A percentile compares a stretch with the other conserved stretches of the same genome.
phyloP scores from a whole-genome alignment of 2,329 filamentous ascomycete genomes.

The Pseudogymnoascus sp. region DNA sequence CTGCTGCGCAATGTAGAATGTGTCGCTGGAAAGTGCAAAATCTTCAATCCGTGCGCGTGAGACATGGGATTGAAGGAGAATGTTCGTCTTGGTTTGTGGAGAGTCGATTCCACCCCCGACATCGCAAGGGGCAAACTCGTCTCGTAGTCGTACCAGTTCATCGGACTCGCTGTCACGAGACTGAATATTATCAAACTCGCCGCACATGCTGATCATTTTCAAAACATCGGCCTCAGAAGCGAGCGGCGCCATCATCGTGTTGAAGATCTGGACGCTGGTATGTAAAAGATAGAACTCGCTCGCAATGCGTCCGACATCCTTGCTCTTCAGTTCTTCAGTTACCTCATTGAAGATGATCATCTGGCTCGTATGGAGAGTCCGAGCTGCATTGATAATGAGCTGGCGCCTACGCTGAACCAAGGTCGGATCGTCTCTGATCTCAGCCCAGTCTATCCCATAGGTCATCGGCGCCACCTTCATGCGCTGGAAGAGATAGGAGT shows the following conservation, averaged over 20 bases:
- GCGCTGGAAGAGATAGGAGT: conserved; percentile 93
- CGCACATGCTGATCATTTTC: conserved; percentile 95
- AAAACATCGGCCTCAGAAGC: conserved; percentile 87
- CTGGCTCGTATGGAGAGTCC: conserved; percentile 81
- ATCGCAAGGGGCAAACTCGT: conserved; percentile 68
- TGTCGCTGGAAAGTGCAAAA: conserved; percentile 86
- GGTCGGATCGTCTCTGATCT: conserved; percentile 79
- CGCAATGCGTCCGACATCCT: conserved; percentile 92
- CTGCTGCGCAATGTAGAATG: conserved; percentile 92
- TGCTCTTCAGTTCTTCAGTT: conserved; percentile 86
- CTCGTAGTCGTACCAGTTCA: conserved; percentile 68
- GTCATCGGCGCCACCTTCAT: conserved; percentile 88
- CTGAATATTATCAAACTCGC: conserved; percentile 96
- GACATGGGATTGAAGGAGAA: conserved; percentile 89
- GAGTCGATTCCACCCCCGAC: conserved; percentile 65
- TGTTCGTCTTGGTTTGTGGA: conserved; percentile 89
- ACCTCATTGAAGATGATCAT: conserved; percentile 99
- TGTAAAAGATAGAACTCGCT: conserved; percentile 96
- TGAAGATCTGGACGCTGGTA: conserved; percentile 92
- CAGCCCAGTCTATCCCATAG: conserved; percentile 93
- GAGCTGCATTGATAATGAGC: conserved; percentile 80
- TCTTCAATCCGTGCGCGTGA: conserved; percentile 82
- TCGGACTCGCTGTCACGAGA: conserved; percentile 83
- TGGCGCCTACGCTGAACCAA: conserved; percentile 80
- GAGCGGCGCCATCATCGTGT: conserved; percentile 80